Evolutionary conservation across 1,284 basidiomycete genomes (phyloP).

Genomic region (Kalmanozyma brasiliensis): DNA sequence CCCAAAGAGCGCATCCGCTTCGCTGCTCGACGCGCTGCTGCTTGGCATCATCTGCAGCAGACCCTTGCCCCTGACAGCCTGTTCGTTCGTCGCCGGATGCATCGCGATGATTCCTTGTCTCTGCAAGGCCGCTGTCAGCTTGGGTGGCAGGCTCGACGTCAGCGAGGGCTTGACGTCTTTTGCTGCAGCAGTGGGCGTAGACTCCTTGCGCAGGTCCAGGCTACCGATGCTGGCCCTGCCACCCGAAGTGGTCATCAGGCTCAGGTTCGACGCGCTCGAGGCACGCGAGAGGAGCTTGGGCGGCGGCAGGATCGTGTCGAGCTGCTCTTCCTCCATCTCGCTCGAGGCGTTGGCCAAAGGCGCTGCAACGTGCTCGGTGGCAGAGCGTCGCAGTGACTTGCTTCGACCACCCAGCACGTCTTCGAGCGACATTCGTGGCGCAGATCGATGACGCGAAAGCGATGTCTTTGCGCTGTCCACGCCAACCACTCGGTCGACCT

Average conservation of each 20-base stretch:
- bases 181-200: constrained; percentile 10
- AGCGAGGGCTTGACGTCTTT: constrained; percentile 12
- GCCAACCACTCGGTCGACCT: background rate
- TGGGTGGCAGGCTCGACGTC: constrained; percentile 40
- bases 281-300: constrained; percentile 44
- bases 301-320: constrained; percentile 45
- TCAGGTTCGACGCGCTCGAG: constrained; percentile 50
- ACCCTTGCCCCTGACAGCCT: constrained; percentile 8
- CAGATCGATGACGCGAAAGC: constrained; percentile 38
- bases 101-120: constrained; percentile 50
- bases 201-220: constrained; percentile 10
- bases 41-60: constrained; percentile 63
- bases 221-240: constrained; percentile 54
- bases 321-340: constrained; percentile 34
- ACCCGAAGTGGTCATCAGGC: constrained; percentile 48
- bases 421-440: constrained; percentile 40
- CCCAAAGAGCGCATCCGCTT: constrained; percentile 24
- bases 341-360: constrained; percentile 17
- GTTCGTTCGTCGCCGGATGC: constrained; percentile 11
- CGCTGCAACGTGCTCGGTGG: constrained; percentile 27
- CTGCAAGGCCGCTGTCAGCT: constrained; percentile 40
- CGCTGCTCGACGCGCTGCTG: constrained; percentile 55
- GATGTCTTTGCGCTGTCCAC: constrained; percentile 18
- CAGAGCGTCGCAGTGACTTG: constrained; percentile 32
- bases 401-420: constrained; percentile 39